Evolutionary conservation across 2,329 filamentous ascomycete species (phyloP), one percentile per base, ranked within the genome.

Genomic region (Akanthomyces dipterigenus): DNA sequence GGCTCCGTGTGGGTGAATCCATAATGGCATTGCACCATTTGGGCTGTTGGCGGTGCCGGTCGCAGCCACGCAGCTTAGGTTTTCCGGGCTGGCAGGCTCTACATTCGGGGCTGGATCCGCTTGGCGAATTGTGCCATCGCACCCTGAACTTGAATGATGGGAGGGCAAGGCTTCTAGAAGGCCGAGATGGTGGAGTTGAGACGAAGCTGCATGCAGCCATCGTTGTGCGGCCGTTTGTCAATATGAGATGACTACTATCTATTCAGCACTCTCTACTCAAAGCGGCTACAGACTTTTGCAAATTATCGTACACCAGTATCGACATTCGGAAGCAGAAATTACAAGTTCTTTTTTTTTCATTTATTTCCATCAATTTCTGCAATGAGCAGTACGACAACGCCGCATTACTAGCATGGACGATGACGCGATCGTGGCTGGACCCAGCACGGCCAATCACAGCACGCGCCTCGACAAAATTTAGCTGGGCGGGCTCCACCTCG

Each of bases 381-480:
- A 61, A 50, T 43, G 16, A 54, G 62, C 22, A n/a, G n/a, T n/a
- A n/a, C n/a, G n/a, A n/a, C 36, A 58, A 57, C 22, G 34, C 45
- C 16, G 22, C 24, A 43, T 49, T 38, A 18, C 31, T 14, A 53
- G 28, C 49, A 46, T 57, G 61, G 55, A 58, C 65, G 66, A 69
- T 69, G 66, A 67, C 68, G 68, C 66, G 63, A 69, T 69, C 67
- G 60, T 54, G 49, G 61, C 55, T 55, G 50, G 51, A 57, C 46
- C 46, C 50, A n/a, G 42, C n/a, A 24, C 48, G 46, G 55, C 65
- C 67, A 67, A 66, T 68, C 55, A 65, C 56, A 51, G 42, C 45
- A 51, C 9, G 40, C 16, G 31, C 50, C 53, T 54, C 55, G 45
- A 60, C 57, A 57, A 66, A 64, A 62, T 64, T 64, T 55, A 40